Evolutionary conservation across 2,329 filamentous ascomycete genomes (phyloP).

Genomic region (Neonectria punicea): DNA sequence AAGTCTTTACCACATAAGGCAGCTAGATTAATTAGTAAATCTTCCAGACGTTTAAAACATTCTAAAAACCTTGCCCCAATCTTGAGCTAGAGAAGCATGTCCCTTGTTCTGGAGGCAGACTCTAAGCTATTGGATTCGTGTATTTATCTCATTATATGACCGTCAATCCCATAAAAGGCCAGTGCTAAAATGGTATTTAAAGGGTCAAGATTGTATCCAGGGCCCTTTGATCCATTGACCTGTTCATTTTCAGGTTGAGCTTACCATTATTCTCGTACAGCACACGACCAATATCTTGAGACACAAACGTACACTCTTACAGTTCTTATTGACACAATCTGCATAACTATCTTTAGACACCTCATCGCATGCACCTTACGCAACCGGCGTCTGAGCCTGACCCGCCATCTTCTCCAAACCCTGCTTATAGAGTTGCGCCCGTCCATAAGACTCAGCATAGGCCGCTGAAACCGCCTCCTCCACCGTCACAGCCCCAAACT

Average conservation of each 20-base stretch:
- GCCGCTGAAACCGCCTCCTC: slow-evolving; percentile 46
- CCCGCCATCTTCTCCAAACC: slow-evolving; percentile 31
- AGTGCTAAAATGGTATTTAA: too few relatives aligned
- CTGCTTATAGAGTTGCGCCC: slow-evolving; percentile 47
- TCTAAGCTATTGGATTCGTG: not conserved
- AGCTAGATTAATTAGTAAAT: not conserved
- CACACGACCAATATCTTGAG: not conserved
- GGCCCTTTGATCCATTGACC: not conserved
- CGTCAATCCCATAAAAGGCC: not conserved
- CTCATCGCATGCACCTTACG: not conserved
- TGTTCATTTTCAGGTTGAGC: not conserved
- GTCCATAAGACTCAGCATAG: slow-evolving; percentile 48
- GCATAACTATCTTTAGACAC: not conserved
- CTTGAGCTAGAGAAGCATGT: not conserved
- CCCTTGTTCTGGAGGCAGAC: not conserved
- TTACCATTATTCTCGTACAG: too few relatives aligned
- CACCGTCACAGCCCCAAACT: slow-evolving; percentile 47
- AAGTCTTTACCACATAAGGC: too few relatives aligned
- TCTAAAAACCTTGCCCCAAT: not conserved
- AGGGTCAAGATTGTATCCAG: too few relatives aligned
- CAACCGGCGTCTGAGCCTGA: slow-evolving; percentile 17
- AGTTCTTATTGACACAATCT: not conserved
- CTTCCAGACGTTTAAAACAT: not conserved
- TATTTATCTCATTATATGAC: not conserved
- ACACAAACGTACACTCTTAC: not conserved